A percentile compares a stretch with the other conserved stretches of the same genome.
Evolutionary conservation across 169 alveolate species (phyloP).

Genomic region (Eimeria acervulina): DNA sequence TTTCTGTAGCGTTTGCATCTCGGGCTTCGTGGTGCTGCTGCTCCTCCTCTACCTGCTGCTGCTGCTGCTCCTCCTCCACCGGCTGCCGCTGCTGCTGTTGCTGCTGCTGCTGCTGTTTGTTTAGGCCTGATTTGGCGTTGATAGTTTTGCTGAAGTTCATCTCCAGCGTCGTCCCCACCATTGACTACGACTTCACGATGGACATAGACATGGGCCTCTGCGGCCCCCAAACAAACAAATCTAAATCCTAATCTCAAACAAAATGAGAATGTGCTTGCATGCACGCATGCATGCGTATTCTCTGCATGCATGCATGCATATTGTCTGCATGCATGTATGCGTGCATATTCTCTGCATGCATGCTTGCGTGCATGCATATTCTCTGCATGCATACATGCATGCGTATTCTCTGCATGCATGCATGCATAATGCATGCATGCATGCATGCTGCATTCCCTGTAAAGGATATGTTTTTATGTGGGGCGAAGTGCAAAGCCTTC

Average conservation of each 20-base stretch:
- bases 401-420: neutral
- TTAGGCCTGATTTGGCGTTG: conserved; percentile 89
- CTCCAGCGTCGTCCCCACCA: conserved; percentile 94
- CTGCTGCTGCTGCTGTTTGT: conserved; percentile 31
- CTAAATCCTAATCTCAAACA: neutral
- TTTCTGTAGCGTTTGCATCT: neutral
- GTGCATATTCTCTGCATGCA: neutral
- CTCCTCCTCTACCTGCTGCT: neutral
- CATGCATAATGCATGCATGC: neutral
- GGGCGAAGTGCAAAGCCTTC: neutral
- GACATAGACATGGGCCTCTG: conserved; percentile 87
- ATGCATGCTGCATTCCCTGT: neutral
- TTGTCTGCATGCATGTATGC: neutral
- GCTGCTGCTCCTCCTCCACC: neutral
- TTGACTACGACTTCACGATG: conserved; percentile 94
- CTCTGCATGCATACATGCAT: neutral
- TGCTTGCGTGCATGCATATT: neutral
- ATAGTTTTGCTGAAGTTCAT: conserved; percentile 93
- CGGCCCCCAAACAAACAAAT: conserved; percentile 24
- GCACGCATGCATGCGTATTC: neutral
- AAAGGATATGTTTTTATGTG: neutral
- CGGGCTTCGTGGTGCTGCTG: neutral
- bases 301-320: neutral
- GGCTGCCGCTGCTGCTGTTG: conserved; percentile 38
- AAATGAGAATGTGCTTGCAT: neutral